Evolutionary conservation across 2,329 filamentous ascomycete species (phyloP).

Genomic region (Penicillium sp.): DNA sequence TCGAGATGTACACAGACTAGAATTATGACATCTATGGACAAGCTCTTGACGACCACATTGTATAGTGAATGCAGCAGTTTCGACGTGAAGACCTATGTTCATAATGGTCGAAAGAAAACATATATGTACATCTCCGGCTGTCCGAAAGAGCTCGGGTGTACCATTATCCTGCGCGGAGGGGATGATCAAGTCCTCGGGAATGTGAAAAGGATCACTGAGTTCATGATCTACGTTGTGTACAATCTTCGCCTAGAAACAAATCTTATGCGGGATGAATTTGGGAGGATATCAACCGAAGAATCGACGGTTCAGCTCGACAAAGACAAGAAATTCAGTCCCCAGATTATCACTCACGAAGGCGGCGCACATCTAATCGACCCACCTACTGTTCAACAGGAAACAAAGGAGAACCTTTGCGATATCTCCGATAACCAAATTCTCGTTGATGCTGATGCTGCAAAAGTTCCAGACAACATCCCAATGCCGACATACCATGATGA

Average conservation of each 20-base stretch:
- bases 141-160: slow-evolving; percentile 85
- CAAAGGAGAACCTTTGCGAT: slow-evolving; percentile 19
- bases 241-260: slow-evolving; percentile 95
- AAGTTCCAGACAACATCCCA: slow-evolving; percentile 73
- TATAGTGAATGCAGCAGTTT: slow-evolving; percentile 82
- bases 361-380: not conserved
- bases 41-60: slow-evolving; percentile 73
- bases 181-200: slow-evolving; percentile 68
- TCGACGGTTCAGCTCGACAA: slow-evolving; percentile 17
- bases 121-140: slow-evolving; percentile 95
- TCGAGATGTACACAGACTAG: slow-evolving; percentile 87
- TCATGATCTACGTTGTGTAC: slow-evolving; percentile 99
- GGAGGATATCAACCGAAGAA: slow-evolving; percentile 68
- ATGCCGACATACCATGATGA: slow-evolving; percentile 93
- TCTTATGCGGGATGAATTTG: slow-evolving; percentile 87
- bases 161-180: slow-evolving; percentile 84
- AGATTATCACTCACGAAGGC: slow-evolving; percentile 1
- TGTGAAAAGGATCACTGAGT: slow-evolving; percentile 92
- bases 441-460: slow-evolving; percentile 34
- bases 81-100: slow-evolving; percentile 92
- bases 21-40: slow-evolving; percentile 92
- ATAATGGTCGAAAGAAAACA: slow-evolving; percentile 81
- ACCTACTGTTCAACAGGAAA: slow-evolving; percentile 16
- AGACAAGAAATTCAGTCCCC: slow-evolving; percentile 9
- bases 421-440: slow-evolving; percentile 17